Evolutionary conservation across 2,329 filamentous ascomycete species (phyloP).

Genomic region (Colletotrichum coccodes): DNA sequence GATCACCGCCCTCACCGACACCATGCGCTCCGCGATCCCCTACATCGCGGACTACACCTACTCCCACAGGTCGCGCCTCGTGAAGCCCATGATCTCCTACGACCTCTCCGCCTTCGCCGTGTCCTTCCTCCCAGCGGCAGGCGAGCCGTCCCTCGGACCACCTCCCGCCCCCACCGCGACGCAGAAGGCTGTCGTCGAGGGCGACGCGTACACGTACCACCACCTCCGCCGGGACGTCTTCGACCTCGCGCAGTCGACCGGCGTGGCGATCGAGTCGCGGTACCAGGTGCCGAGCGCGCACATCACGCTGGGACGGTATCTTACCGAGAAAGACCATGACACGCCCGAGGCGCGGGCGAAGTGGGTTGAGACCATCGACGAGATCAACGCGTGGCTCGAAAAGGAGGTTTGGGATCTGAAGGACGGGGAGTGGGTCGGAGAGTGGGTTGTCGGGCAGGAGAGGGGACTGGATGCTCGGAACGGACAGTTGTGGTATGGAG

Average conservation of each 20-base stretch:
- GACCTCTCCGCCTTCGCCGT: constrained; percentile 88
- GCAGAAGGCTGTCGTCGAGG: constrained; percentile 50
- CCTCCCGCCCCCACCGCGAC: constrained; percentile 49
- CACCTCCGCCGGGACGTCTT: constrained; percentile 87
- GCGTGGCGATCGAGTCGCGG: constrained; percentile 77
- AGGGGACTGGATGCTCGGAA: constrained; percentile 80
- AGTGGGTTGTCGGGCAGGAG: constrained; percentile 91
- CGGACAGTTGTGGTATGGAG: constrained; percentile 88
- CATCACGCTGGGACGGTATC: constrained; percentile 86
- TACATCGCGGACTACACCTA: constrained; percentile 74
- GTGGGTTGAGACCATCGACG: constrained; percentile 79
- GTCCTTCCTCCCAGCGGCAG: constrained; percentile 84
- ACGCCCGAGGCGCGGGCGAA: constrained; percentile 65
- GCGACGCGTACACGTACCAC: constrained; percentile 85
- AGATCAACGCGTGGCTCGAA: constrained; percentile 81
- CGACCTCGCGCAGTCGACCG: constrained; percentile 66
- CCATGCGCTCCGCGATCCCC: constrained; percentile 65
- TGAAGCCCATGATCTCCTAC: constrained; percentile 85
- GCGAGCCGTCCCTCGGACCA: constrained; percentile 60
- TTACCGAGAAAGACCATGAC: constrained; percentile 73
- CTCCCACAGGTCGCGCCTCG: constrained; percentile 75
- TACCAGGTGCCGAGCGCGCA: constrained; percentile 93
- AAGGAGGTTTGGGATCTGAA: constrained; percentile 73
- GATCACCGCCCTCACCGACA: constrained; percentile 70
- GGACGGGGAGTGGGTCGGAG: constrained; percentile 61